phyloP scores from a whole-genome alignment of 2,329 filamentous ascomycete species.

The Phyllosticta paracitricarpa region DNA sequence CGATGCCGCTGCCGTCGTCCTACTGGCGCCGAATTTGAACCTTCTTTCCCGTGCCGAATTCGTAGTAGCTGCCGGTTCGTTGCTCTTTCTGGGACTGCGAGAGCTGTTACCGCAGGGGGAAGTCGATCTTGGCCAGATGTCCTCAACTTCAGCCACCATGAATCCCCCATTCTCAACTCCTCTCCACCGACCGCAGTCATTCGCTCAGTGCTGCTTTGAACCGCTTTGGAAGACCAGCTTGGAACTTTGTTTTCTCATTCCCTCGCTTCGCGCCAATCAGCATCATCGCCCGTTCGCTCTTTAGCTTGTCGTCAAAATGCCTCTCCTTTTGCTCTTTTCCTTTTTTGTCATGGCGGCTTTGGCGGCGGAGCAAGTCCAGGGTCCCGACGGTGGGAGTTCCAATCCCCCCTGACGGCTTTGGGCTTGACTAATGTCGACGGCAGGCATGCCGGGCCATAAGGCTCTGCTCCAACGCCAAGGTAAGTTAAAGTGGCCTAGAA shows the following conservation, averaged over 20 bases:
- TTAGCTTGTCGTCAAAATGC: background rate
- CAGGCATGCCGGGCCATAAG: background rate
- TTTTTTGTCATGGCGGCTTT: background rate
- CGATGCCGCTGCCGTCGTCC: background rate
- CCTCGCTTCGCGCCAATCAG: background rate
- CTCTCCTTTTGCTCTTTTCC: background rate
- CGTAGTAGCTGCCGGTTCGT: background rate
- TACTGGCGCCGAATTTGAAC: background rate
- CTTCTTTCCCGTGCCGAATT: background rate
- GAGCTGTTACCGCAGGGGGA: background rate
- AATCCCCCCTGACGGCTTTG: background rate
- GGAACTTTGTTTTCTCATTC: background rate
- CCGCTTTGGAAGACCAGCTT: background rate
- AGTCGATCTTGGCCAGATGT: background rate
- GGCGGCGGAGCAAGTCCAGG: background rate
- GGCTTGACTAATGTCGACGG: background rate
- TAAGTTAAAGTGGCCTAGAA: background rate
- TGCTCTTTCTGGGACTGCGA: background rate
- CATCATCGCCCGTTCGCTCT: background rate
- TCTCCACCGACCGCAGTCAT: conserved; percentile 7
- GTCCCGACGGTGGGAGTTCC: background rate
- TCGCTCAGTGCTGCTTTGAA: conserved; percentile 5
- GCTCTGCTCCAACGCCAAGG: background rate
- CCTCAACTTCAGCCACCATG: conserved; percentile 3
- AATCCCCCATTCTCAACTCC: background rate